phyloP scores from a whole-genome alignment of 1,284 basidiomycete genomes.

The Boletellus deceptivus region DNA sequence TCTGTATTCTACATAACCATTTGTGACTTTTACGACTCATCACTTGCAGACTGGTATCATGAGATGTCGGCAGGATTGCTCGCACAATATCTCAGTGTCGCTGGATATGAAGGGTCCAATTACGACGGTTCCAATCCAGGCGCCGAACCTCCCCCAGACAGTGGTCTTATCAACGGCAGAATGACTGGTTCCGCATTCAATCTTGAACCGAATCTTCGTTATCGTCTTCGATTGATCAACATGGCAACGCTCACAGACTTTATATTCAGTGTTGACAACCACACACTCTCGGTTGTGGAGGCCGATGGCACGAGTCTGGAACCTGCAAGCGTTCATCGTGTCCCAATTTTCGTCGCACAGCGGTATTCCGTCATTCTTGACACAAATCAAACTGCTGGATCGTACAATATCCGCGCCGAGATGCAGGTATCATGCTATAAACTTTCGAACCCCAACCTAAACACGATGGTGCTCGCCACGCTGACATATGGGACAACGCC shows the following conservation, averaged over 20 bases:
- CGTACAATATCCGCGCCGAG: conserved; percentile 33
- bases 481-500: conserved; percentile 26
- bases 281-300: conserved; percentile 30
- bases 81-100: conserved; percentile 26
- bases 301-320: conserved; percentile 32
- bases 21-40: neutral
- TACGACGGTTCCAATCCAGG: conserved; percentile 30
- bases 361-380: conserved; percentile 32
- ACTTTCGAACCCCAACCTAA: conserved; percentile 28
- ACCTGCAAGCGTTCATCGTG: conserved; percentile 28
- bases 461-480: conserved; percentile 32
- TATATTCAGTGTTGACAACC: conserved; percentile 31
- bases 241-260: conserved; percentile 34
- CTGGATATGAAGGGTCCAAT: conserved; percentile 30
- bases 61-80: conserved; percentile 32
- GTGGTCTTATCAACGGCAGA: conserved; percentile 33
- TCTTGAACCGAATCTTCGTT: conserved; percentile 29
- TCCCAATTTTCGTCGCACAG: conserved; percentile 31
- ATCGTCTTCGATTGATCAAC: conserved; percentile 33
- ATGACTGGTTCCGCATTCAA: conserved; percentile 23
- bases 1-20: conserved; percentile 12
- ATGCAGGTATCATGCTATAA: conserved; percentile 33
- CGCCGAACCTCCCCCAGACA: conserved; percentile 34
- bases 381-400: conserved; percentile 34
- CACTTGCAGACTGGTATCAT: conserved; percentile 31